phyloP scores from a whole-genome alignment of 2,329 filamentous ascomycete species.

The Aspergillus hiratsukae region DNA sequence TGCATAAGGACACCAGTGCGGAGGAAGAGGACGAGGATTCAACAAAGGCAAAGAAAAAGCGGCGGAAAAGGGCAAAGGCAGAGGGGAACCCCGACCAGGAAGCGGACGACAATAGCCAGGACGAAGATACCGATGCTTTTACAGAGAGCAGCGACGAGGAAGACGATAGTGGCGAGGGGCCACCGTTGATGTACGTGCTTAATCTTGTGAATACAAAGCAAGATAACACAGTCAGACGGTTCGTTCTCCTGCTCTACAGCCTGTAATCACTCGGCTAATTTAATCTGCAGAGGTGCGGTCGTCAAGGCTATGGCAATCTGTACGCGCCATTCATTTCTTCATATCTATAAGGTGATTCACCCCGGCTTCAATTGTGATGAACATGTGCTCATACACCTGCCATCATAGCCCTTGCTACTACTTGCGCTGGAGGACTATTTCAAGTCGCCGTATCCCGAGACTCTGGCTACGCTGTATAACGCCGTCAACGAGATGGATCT shows the following conservation, averaged over 20 bases:
- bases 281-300: slow-evolving; percentile 66
- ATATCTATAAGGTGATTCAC: slow-evolving; percentile 82
- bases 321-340: slow-evolving; percentile 92
- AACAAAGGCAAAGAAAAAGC: slow-evolving; percentile 41
- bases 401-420: slow-evolving; percentile 69
- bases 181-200: slow-evolving; percentile 91
- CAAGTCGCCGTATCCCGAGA: slow-evolving; percentile 82
- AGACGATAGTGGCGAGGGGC: slow-evolving; percentile 70
- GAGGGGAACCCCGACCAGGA: slow-evolving; percentile 46
- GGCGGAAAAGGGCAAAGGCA: slow-evolving; percentile 39
- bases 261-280: slow-evolving; percentile 9
- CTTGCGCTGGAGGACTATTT: slow-evolving; percentile 96
- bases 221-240: slow-evolving; percentile 80
- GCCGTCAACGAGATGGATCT: slow-evolving; percentile 96
- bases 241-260: slow-evolving; percentile 15
- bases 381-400: slow-evolving; percentile 9
- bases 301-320: slow-evolving; percentile 99
- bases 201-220: slow-evolving; percentile 98
- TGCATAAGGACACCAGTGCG: slow-evolving; percentile 88
- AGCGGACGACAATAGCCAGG: slow-evolving; percentile 40
- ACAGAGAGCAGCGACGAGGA: slow-evolving; percentile 46
- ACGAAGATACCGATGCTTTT: slow-evolving; percentile 18
- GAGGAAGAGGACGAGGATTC: slow-evolving; percentile 73
- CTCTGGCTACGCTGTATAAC: slow-evolving; percentile 80
- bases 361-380: not conserved